Percentiles rank a stretch among this genome's conserved stretches.
Evolutionary conservation across 257 asterid genomes (phyloP).

Genomic region (Misopates orontium): DNA sequence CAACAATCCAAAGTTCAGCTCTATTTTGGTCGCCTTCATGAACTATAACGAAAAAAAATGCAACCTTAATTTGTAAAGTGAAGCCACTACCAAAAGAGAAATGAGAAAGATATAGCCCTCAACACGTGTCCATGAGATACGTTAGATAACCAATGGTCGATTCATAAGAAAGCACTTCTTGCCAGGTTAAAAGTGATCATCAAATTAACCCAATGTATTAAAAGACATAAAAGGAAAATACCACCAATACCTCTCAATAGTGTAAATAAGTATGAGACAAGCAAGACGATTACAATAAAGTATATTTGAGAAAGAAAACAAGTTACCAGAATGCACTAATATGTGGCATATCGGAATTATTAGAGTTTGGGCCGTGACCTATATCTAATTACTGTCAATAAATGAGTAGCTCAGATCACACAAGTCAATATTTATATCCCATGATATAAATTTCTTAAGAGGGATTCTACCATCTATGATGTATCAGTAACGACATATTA

Average conservation of each 20-base stretch:
- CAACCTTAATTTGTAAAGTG: too few species aligned
- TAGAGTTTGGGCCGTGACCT: not conserved
- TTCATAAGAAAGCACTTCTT: not conserved
- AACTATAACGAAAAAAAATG: too few species aligned
- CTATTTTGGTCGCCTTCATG: too few species aligned
- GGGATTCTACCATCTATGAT: not conserved
- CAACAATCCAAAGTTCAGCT: too few species aligned
- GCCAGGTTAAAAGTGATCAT: slow-evolving; percentile 3
- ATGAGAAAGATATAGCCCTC: too few species aligned
- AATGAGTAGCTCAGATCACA: not conserved
- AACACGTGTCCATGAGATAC: too few species aligned
- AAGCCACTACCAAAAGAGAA: too few species aligned
- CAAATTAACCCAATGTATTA: not conserved
- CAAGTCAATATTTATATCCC: not conserved
- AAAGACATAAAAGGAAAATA: not conserved
- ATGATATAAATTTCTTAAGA: not conserved
- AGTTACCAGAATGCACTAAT: not conserved
- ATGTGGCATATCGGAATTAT: not conserved
- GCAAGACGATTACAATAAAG: not conserved
- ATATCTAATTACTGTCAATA: not conserved
- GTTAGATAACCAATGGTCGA: not conserved
- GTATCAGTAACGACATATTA: not conserved
- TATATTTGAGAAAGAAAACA: not conserved
- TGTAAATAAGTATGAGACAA: not conserved
- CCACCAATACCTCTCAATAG: too few species aligned